Conservation (phyloP, 345 rosid species). For the Camelina hispida region DNA sequence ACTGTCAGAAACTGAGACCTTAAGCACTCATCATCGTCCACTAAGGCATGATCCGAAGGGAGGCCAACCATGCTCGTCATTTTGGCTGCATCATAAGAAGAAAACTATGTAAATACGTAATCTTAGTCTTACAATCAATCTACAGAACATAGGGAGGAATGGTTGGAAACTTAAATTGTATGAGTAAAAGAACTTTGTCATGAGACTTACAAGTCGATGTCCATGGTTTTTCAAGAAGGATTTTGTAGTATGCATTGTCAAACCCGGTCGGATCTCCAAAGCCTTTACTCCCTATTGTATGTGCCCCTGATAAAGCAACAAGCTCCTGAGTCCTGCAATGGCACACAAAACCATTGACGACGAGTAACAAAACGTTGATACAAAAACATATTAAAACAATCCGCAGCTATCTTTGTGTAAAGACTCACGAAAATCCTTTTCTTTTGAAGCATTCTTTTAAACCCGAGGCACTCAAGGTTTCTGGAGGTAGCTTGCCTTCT, state of each 20-base stretch:
- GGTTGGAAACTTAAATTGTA: conserved; percentile 5
- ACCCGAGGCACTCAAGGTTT: conserved; percentile 66
- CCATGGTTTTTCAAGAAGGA: conserved; percentile 92
- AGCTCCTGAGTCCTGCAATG: conserved; percentile 72
- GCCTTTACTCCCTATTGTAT: conserved; percentile 89
- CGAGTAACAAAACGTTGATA: conserved; percentile 19
- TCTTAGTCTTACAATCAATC: neutral
- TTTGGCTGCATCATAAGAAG: conserved; percentile 51
- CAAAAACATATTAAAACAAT: neutral
- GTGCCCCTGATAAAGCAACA: conserved; percentile 89
- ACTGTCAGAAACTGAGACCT: conserved; percentile 52
- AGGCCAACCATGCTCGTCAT: conserved; percentile 90
- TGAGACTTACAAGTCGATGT: conserved; percentile 58
- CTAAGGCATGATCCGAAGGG: conserved; percentile 87
- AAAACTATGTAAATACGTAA: neutral
- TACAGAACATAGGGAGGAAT: neutral
- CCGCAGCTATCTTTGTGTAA: neutral
- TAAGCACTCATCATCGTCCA: conserved; percentile 80
- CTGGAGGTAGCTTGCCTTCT: conserved; percentile 84
- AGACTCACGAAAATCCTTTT: conserved; percentile 93
- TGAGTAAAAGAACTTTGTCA: conserved; percentile 6
- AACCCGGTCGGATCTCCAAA: conserved; percentile 76
- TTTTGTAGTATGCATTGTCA: conserved; percentile 84
- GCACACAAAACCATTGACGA: neutral
- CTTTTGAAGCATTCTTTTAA: conserved; percentile 75